Evolutionary conservation across 192 early-diverging fungal genomes (phyloP).

Genomic region (Funneliformis mosseae): DNA sequence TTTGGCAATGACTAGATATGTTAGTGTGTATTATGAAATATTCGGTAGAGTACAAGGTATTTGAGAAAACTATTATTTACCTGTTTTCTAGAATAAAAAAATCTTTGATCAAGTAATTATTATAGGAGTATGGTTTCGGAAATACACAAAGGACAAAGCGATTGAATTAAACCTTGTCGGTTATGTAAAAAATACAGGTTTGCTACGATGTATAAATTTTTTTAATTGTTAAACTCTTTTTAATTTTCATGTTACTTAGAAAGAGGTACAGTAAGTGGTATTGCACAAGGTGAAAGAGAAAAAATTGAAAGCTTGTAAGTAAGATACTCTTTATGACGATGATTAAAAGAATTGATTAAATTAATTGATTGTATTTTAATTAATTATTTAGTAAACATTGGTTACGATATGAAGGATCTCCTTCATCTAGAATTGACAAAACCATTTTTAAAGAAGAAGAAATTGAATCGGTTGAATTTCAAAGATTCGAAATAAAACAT

Average conservation of each 20-base stretch:
- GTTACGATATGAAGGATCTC: slow-evolving; percentile 15
- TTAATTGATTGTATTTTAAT: too few relatives aligned
- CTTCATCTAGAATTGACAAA: slow-evolving; percentile 2
- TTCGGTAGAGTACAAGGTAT: too few relatives aligned
- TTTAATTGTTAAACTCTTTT: background rate
- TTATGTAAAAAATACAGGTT: slow-evolving; percentile 19
- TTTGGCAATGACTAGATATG: too few relatives aligned
- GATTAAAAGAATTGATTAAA: background rate
- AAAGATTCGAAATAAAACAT: background rate
- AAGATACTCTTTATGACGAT: too few relatives aligned
- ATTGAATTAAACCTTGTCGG: slow-evolving; percentile 25
- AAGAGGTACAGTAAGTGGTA: slow-evolving; percentile 9
- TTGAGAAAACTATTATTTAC: too few relatives aligned
- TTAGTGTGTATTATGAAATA: too few relatives aligned
- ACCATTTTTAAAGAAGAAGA: background rate
- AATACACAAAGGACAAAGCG: slow-evolving; percentile 19
- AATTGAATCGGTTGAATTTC: slow-evolving; percentile 2
- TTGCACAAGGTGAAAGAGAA: slow-evolving; percentile 10
- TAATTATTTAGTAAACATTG: slow-evolving; percentile 10
- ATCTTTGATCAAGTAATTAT: background rate
- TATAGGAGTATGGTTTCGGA: slow-evolving; percentile 25
- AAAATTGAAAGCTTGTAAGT: slow-evolving; percentile 26
- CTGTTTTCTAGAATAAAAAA: background rate
- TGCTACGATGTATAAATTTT: background rate
- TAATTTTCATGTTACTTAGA: background rate